A percentile compares a stretch with the other conserved stretches of the same genome.
Conservation (phyloP, 2,329 filamentous ascomycete genomes). For the Aphanoascus verrucosus region DNA sequence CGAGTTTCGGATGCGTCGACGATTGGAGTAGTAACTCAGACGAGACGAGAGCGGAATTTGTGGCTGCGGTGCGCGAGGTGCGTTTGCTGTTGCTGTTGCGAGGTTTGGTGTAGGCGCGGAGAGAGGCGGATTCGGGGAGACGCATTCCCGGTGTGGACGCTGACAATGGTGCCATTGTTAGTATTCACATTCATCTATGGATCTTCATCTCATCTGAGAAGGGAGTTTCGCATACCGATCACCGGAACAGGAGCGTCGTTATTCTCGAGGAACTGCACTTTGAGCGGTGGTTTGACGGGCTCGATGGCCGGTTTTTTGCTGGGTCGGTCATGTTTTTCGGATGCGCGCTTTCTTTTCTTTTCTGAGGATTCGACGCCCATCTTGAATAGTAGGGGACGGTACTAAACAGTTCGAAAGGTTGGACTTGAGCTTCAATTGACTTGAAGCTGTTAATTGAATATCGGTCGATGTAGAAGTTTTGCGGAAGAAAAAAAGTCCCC, state of each 20-base stretch:
- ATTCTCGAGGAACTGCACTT: slow-evolving; percentile 39
- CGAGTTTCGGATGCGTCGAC: slow-evolving; percentile 49
- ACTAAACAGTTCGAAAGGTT: neutral
- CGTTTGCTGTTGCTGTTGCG: slow-evolving; percentile 33
- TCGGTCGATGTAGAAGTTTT: neutral
- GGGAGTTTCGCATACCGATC: slow-evolving; percentile 32
- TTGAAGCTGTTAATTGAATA: neutral
- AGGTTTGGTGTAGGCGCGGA: slow-evolving; percentile 38
- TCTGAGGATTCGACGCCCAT: slow-evolving; percentile 30
- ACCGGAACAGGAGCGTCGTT: slow-evolving; percentile 40
- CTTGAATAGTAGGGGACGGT: slow-evolving; percentile 7
- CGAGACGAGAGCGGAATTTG: slow-evolving; percentile 29
- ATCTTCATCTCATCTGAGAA: neutral
- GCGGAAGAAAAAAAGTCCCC: slow-evolving; percentile 8
- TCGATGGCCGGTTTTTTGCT: slow-evolving; percentile 40
- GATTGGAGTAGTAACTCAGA: slow-evolving; percentile 50
- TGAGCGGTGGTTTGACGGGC: slow-evolving; percentile 31
- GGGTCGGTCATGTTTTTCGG: slow-evolving; percentile 34
- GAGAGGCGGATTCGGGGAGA: slow-evolving; percentile 25
- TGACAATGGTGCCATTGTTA: slow-evolving; percentile 5
- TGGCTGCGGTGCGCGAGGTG: slow-evolving; percentile 22
- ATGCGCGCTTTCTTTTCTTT: slow-evolving; percentile 44
- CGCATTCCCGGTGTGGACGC: slow-evolving; percentile 22
- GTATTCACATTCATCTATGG: too few species aligned
- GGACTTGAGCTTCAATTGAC: neutral